A percentile compares a stretch with the other conserved stretches of the same genome.
phyloP scores from a whole-genome alignment of 306 rosid species.

The Spatholobus suberectus region DNA sequence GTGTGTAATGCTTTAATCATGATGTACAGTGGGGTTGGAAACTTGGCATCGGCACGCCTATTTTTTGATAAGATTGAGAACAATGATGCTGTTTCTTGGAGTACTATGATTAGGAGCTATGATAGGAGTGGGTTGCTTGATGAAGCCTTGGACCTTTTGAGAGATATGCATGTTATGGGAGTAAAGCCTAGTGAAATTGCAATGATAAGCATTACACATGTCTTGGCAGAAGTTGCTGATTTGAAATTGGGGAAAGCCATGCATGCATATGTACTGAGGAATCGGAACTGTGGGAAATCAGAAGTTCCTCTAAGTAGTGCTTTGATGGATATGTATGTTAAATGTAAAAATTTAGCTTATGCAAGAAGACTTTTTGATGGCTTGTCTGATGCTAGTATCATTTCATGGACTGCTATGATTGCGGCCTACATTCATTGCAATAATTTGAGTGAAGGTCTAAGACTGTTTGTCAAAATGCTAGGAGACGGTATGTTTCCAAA shows the following conservation, averaged over 20 bases:
- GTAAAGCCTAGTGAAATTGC: constrained; percentile 59
- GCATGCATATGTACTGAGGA: constrained; percentile 65
- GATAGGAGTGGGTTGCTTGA: constrained; percentile 44
- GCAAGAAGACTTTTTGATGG: constrained; percentile 56
- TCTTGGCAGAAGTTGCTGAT: constrained; percentile 50
- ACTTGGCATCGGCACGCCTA: constrained; percentile 44
- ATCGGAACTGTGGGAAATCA: constrained; percentile 38
- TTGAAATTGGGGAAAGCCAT: constrained; percentile 56
- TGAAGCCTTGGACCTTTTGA: constrained; percentile 59
- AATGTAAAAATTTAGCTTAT: constrained; percentile 48
- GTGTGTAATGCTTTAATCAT: constrained; percentile 67
- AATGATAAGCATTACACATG: constrained; percentile 56
- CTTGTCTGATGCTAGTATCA: constrained; percentile 46
- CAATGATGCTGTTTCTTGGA: constrained; percentile 75
- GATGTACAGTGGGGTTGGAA: constrained; percentile 66
- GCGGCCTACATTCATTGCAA: constrained; percentile 51
- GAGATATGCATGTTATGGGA: constrained; percentile 50
- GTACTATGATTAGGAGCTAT: constrained; percentile 64
- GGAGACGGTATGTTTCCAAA: constrained; percentile 56
- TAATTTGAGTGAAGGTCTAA: constrained; percentile 44
- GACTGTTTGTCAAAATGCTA: constrained; percentile 52
- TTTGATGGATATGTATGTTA: constrained; percentile 65
- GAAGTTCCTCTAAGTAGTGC: constrained; percentile 50
- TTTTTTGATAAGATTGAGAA: constrained; percentile 58
- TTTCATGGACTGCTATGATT: constrained; percentile 66